Conservation (phyloP, 495 filamentous ascomycete species). For the Penicillium desertorum region DNA sequence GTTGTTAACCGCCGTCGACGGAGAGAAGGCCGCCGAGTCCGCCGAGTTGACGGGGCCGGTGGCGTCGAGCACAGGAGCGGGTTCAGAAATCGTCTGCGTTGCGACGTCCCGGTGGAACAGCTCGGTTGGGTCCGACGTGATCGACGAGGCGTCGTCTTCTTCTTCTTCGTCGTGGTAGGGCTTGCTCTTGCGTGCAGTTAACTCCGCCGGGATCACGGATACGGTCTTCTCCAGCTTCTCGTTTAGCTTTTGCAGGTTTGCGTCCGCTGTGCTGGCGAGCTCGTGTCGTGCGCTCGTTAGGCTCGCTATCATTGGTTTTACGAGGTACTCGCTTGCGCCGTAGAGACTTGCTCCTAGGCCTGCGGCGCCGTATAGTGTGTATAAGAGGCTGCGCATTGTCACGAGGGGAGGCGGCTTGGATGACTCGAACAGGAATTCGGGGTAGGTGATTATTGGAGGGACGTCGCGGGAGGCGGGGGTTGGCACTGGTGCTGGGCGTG, state of each 20-base stretch:
- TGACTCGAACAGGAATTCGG: slow-evolving; percentile 76
- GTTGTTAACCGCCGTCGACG: slow-evolving; percentile 31
- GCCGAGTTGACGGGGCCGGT: slow-evolving; percentile 12
- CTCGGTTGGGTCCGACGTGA: slow-evolving; percentile 69
- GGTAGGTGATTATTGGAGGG: slow-evolving; percentile 95
- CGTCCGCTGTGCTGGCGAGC: slow-evolving; percentile 64
- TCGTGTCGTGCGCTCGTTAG: slow-evolving; percentile 79
- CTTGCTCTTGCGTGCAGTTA: slow-evolving; percentile 25
- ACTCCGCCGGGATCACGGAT: slow-evolving; percentile 57
- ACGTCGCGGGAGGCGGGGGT: slow-evolving; percentile 47
- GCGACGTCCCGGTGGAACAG: slow-evolving; percentile 89
- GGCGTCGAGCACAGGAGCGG: slow-evolving; percentile 31
- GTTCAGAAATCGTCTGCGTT: slow-evolving; percentile 72
- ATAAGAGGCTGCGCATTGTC: slow-evolving; percentile 69
- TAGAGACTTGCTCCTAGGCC: slow-evolving; percentile 72
- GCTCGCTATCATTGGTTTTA: slow-evolving; percentile 77
- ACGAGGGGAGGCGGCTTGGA: slow-evolving; percentile 74
- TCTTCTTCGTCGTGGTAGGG: slow-evolving; percentile 40
- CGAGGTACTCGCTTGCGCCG: slow-evolving; percentile 73
- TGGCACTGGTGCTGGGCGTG: slow-evolving; percentile 17
- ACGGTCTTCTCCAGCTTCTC: slow-evolving; percentile 68
- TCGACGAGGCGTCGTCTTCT: slow-evolving; percentile 45
- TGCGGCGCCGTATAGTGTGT: slow-evolving; percentile 73
- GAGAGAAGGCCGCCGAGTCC: slow-evolving; percentile 21
- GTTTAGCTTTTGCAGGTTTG: slow-evolving; percentile 68